Conservation (phyloP, 2,329 filamentous ascomycete genomes). For the Fusarium euwallaceae region DNA sequence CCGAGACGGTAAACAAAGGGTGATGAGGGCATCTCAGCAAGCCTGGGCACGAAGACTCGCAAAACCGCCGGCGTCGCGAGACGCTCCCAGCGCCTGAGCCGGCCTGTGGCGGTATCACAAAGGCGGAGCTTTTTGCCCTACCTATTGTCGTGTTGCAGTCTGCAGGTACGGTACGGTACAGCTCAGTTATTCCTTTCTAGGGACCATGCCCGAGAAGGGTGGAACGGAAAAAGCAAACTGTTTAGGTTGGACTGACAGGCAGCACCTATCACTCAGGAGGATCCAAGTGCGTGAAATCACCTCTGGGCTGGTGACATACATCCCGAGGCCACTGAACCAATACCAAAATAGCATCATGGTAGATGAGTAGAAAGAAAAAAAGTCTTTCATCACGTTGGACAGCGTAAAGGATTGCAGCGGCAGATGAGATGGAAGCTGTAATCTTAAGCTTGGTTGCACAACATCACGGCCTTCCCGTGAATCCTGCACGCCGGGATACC, state of each 20-base stretch:
- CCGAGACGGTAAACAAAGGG: conserved; percentile 19
- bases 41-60: conserved; percentile 3
- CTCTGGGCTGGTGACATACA: neutral
- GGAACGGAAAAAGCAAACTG: conserved; percentile 13
- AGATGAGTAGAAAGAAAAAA: conserved; percentile 8
- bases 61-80: conserved; percentile 32
- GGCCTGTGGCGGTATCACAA: conserved; percentile 25
- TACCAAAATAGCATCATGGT: conserved; percentile 31
- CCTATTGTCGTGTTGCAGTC: conserved; percentile 5
- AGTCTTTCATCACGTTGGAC: conserved; percentile 18
- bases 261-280: conserved; percentile 13
- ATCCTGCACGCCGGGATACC: conserved; percentile 13
- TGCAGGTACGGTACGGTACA: neutral
- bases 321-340: neutral
- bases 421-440: conserved; percentile 16
- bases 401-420: neutral
- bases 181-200: conserved; percentile 7
- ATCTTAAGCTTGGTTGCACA: conserved; percentile 23
- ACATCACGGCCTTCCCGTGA: conserved; percentile 14
- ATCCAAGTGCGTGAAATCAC: neutral
- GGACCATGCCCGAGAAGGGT: conserved; percentile 18
- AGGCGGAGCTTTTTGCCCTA: conserved; percentile 9
- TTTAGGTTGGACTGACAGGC: conserved; percentile 1
- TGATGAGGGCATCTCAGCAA: conserved; percentile 12
- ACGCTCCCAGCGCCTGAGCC: conserved; percentile 5